Conservation (phyloP, 371 early-diverging fungal species). For the Mortierella sp. region DNA sequence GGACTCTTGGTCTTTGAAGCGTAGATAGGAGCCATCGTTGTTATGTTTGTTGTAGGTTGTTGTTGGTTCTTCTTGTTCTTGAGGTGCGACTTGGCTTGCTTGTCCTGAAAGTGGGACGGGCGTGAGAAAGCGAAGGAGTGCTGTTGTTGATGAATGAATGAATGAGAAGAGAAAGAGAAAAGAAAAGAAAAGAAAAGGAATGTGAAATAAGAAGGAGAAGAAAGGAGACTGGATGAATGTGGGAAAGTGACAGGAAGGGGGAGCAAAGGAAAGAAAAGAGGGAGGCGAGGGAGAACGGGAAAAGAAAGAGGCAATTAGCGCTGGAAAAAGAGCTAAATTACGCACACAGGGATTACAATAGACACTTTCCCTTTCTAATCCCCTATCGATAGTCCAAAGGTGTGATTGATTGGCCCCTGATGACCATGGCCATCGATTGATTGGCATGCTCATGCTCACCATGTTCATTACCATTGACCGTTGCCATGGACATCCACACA, state of each 20-base stretch:
- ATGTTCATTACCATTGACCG: neutral
- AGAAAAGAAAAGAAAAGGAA: neutral
- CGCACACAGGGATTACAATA: neutral
- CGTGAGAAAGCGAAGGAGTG: slow-evolving; percentile 17
- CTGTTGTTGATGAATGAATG: neutral
- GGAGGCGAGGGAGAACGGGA: neutral
- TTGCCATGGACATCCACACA: neutral
- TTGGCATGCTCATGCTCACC: neutral
- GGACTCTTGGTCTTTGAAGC: slow-evolving; percentile 29
- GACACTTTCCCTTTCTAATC: neutral
- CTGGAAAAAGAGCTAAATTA: neutral
- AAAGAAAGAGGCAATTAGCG: neutral
- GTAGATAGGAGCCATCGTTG: slow-evolving; percentile 19
- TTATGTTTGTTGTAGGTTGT: neutral
- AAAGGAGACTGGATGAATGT: neutral
- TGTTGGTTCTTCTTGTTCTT: neutral
- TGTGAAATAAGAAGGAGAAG: neutral
- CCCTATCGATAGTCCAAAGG: neutral
- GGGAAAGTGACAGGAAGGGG: neutral
- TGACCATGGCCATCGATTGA: slow-evolving; percentile 4
- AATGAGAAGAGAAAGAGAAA: neutral
- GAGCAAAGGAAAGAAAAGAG: neutral
- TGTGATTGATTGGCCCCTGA: neutral
- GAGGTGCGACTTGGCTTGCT: neutral
- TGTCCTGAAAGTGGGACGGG: slow-evolving; percentile 12